These are phyloP conservation scores for Oryza rufipogon DNA, from an alignment of 176 grass and related monocot species.

Conservation along the genomic window DNA sequence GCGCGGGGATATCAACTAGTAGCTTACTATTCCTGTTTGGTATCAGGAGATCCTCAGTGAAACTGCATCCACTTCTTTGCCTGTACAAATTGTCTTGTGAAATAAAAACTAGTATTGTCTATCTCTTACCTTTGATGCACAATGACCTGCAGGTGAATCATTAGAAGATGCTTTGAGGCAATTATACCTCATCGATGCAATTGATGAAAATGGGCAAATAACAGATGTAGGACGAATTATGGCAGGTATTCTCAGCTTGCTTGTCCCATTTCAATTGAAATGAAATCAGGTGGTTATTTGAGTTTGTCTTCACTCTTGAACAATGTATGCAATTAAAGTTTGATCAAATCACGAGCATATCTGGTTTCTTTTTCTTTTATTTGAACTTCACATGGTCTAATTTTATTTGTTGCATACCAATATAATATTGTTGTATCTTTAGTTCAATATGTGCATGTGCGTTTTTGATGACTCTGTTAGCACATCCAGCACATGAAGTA, in stretches of 20 bases:
- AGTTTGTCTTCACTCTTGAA: not conserved
- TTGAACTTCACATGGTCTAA: not conserved
- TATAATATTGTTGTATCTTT: slow-evolving; percentile 26
- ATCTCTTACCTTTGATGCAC: slow-evolving; percentile 8
- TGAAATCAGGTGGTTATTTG: slow-evolving; percentile 21
- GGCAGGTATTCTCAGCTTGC: slow-evolving; percentile 58
- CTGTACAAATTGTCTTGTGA: not conserved
- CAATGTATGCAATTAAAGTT: not conserved
- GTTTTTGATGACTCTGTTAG: not conserved
- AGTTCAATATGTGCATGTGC: not conserved
- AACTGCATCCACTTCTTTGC: not conserved
- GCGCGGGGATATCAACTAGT: too few relatives aligned
- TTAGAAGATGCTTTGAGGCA: slow-evolving; percentile 98
- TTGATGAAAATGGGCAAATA: slow-evolving; percentile 91
- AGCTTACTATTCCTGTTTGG: not conserved
- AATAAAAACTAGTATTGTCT: not conserved
- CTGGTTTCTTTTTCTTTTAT: not conserved
- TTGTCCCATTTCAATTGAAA: slow-evolving; percentile 8
- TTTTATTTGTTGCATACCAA: not conserved
- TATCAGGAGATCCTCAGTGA: not conserved
- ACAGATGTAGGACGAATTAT: slow-evolving; percentile 78
- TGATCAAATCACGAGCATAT: slow-evolving; percentile 3
- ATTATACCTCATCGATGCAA: slow-evolving; percentile 94
- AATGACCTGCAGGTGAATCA: slow-evolving; percentile 77
- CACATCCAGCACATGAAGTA: not conserved